Conservation (phyloP, 1,139 yeast genomes). For the Debaryomyces nepalensis region DNA sequence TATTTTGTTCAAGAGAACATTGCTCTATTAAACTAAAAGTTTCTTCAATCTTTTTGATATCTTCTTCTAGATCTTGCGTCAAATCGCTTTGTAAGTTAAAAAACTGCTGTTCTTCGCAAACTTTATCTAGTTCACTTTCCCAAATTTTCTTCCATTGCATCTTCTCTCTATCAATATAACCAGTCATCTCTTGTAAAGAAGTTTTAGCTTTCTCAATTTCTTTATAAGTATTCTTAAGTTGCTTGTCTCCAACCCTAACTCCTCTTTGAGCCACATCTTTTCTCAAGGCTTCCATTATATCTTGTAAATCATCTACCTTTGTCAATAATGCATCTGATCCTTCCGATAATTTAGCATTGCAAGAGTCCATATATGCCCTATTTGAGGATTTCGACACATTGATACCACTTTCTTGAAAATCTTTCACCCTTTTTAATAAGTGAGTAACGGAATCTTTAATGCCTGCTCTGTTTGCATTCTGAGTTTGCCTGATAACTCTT, state of each 20-base stretch:
- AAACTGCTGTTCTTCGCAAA: constrained; percentile 93
- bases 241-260: constrained; percentile 78
- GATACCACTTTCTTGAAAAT: constrained; percentile 50
- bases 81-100: constrained; percentile 88
- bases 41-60: constrained; percentile 76
- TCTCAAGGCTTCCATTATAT: constrained; percentile 84
- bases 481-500: constrained; percentile 67
- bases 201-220: constrained; percentile 65
- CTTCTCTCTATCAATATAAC: constrained; percentile 69
- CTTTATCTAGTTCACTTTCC: constrained; percentile 89
- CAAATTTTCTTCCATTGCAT: constrained; percentile 90
- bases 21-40: constrained; percentile 81
- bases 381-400: constrained; percentile 52
- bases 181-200: constrained; percentile 58
- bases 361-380: constrained; percentile 74
- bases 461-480: constrained; percentile 46
- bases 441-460: constrained; percentile 50
- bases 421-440: constrained; percentile 52
- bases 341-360: constrained; percentile 73
- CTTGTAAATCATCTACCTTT: constrained; percentile 89
- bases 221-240: constrained; percentile 65
- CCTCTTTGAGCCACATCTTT: constrained; percentile 94
- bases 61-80: constrained; percentile 78
- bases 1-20: constrained; percentile 78
- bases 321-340: constrained; percentile 78